These are phyloP conservation scores for Colletotrichum gigasporum DNA, from an alignment of 2,329 filamentous ascomycete genomes.

Conservation along the genomic window DNA sequence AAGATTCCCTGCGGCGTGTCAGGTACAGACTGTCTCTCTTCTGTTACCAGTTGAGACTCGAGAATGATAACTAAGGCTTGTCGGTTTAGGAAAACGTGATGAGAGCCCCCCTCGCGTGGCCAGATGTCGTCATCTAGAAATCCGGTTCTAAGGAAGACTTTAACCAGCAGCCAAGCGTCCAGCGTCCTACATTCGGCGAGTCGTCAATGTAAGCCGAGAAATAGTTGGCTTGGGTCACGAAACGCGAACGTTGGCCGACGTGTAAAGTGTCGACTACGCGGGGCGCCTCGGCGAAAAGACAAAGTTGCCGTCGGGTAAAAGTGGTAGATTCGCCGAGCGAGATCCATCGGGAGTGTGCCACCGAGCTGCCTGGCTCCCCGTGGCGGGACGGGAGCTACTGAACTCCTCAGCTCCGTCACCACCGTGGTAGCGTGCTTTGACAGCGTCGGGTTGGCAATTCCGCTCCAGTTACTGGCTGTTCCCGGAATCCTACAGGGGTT, in stretches of 20 bases:
- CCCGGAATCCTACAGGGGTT: background rate
- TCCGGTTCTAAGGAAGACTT: background rate
- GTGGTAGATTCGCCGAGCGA: conserved; percentile 3
- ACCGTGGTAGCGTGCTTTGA: background rate
- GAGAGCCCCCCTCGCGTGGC: background rate
- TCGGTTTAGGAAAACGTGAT: background rate
- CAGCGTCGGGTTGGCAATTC: conserved; percentile 5
- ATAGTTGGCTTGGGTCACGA: too few species aligned
- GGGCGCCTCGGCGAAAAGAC: background rate
- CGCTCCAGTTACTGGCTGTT: background rate
- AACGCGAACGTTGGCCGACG: too few species aligned
- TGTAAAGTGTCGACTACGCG: too few species aligned
- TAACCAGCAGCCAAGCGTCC: background rate
- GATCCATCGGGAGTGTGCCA: background rate
- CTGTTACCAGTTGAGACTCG: background rate
- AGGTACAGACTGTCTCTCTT: background rate
- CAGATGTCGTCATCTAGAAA: background rate
- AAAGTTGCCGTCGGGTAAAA: conserved; percentile 21
- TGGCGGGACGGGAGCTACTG: background rate
- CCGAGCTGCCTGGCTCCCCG: background rate
- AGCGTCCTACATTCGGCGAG: too few species aligned
- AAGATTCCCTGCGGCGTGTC: background rate
- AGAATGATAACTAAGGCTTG: background rate
- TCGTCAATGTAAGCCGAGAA: too few species aligned
- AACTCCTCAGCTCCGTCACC: background rate